Evolutionary conservation across 1,139 yeast genomes (phyloP), one percentile per base, ranked within the genome.

Genomic region (Lizanozyma gosingica): DNA sequence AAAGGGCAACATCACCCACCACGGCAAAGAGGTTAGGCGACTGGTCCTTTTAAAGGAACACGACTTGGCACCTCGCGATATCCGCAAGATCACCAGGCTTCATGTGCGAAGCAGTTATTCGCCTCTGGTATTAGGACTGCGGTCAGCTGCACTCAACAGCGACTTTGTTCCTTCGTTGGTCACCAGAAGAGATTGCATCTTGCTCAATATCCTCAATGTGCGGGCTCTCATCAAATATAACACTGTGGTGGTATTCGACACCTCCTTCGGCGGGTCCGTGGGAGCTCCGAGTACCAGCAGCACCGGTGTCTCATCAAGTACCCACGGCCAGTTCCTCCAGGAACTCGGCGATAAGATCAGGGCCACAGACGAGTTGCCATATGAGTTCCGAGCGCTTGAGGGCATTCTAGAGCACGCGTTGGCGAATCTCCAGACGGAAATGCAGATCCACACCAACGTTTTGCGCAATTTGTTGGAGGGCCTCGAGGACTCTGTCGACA

Each of bases 361-460:
- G 17, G 54, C 60, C 4, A 57, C 65, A 2, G 46, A 54, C 6
- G 43, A 52, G 27, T 48, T 67, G 37, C 67, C 65, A 1, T 94
- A 85, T 59, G 99, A 94, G 56, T 83, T 90, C 59, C 70, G 94
- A 37, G 98, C 96, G 0, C 61, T 94, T 37, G 98, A 94, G 56
- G 79, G 94, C 1, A 86, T 94, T 14, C 73, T 94, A 47, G 80
- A 90, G 37, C 83, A 86, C 46, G 94, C 90, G 1, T 77, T 88
- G 61, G 78, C 92, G 9, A 83, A 85, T 43, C 62, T 94, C 36
- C 94, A 87, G 44, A 80, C 94, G 1, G 98, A 94, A 51, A 73
- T 92, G 66, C 83, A 80, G 50, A 78, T 77, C 18, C 94, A 86
- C 51, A 68, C 80, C 17, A 72, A 77, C 14, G 75, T 78, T 14